Evolutionary conservation across 2,329 filamentous ascomycete species (phyloP), one percentile per base, ranked within the genome.

Genomic region (Drechslerella dactyloides): DNA sequence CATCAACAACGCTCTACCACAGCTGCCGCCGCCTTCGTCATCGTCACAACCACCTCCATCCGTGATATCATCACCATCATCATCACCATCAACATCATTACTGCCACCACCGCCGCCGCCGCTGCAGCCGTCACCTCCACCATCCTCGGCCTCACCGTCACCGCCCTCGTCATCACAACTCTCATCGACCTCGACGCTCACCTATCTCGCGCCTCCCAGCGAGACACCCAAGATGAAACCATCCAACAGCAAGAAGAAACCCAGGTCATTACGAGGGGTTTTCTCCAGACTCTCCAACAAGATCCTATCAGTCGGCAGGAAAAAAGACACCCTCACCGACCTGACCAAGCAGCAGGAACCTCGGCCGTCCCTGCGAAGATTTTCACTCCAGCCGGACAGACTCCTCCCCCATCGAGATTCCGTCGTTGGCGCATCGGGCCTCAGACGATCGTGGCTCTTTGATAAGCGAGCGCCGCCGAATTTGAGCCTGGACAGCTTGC

Each of bases 371-470:
- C 35, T 56, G n/a, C 52, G 44, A 21, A n/a, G 37, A 21, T 57
- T 57, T 44, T 65, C 61, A 2, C 42, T 42, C 2, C 53, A 65
- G 11, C 33, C 61, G 6, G 61, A 57, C n/a, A 50, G 52, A 17
- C 11, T 46, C 24, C 17, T 52, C 1, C 44, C 51, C 5, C 37
- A 37, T 37, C 68, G 60, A 61, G 68, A 65, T 17, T 42, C 46
- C 40, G 53, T 33, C 40, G 53, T 33, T 10, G 42, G 60, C 17
- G 55, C 54, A 10, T 60, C 68, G 27, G 68, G 68, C 19, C 40
- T 65, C 27, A 48, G 68, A 27, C 54, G 60, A 42, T 72, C 68
- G 17, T 72, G 68, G 68, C n/a, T 72, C 23, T 72, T 72, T 33
- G 68, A 72, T 30, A 72, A 56, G 23, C 33, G 40, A 50, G 52